Evolutionary conservation across 768 basidiomycete genomes (phyloP).

Genomic region (Pisolithus marmoratus): DNA sequence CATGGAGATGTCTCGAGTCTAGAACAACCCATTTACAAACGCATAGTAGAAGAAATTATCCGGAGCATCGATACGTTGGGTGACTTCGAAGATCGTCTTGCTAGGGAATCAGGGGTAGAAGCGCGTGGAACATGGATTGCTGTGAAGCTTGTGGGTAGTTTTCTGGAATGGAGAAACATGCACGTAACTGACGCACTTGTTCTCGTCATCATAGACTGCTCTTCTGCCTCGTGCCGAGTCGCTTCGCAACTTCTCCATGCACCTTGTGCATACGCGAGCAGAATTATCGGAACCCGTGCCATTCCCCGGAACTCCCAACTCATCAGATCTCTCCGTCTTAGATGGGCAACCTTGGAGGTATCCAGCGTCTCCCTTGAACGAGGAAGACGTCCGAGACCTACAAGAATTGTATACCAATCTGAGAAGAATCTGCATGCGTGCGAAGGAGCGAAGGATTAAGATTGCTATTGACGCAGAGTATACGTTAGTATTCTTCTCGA

Average conservation of each 20-base stretch:
- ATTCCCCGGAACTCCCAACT: constrained; percentile 65
- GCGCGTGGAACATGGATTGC: constrained; percentile 78
- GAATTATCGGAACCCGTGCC: constrained; percentile 38
- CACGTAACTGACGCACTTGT: too few relatives aligned
- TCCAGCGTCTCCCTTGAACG: constrained; percentile 31
- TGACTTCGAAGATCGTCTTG: constrained; percentile 61
- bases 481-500: constrained; percentile 34
- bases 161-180: too few relatives aligned
- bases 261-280: constrained; percentile 38
- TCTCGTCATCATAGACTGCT: too few relatives aligned
- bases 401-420: constrained; percentile 56
- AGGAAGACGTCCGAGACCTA: constrained; percentile 56
- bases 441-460: constrained; percentile 55
- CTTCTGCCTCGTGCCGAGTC: too few relatives aligned
- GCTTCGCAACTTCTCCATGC: too few relatives aligned
- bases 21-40: constrained; percentile 42
- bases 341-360: constrained; percentile 10
- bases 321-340: constrained; percentile 55
- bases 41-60: constrained; percentile 70
- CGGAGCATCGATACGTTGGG: constrained; percentile 73
- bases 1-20: constrained; percentile 7
- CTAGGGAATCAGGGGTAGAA: constrained; percentile 10
- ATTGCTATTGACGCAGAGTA: constrained; percentile 87
- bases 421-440: constrained; percentile 66
- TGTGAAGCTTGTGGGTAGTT: constrained; percentile 62